Base-by-base conservation (phyloP, 768 basidiomycete genomes). In the Podaxis rugospora region DNA sequence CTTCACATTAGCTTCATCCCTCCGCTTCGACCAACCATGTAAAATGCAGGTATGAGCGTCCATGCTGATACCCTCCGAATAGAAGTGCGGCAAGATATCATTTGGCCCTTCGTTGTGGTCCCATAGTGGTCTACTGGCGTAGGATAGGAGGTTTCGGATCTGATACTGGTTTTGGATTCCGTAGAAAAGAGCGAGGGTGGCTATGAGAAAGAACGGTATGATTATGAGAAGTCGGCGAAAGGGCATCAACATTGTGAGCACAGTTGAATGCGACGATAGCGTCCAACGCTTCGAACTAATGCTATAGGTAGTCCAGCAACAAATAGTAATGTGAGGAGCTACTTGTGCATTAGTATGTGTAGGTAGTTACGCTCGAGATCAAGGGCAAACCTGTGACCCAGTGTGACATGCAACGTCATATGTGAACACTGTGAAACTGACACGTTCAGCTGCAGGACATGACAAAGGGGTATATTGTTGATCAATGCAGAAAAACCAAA, bases 51-150 rank as follows among this genome's bases (percentile, higher is more conserved):
- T 72, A 65, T 79, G 67, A 4, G 63, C 68, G 52, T 80, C 74
- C 68, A 82, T 72, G 27, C 63, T 64, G 69, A 83, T 66, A 13
- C 82, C 82, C 53, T 85, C 83, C 2, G 83, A 78, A 66, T 83
- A 78, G 71, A 80, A 86, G 66, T 88, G 85, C 3, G 79, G 70
- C 16, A 85, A 71, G n/a, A 82, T 62, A 10, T 76, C 65, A 13
- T 65, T 74, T 0, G 85, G 85, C 0, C 79, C 84, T 23, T 77
- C 75, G 27, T 76, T 78, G 5, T 67, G 69, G 66, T 87, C 86
- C 86, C 86, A 88, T 32, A 86, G 70, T 9, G 84, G 84, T 21
- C 84, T 74, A 2, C 84, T 83, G 4, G 82, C 80, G 66, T 83
- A 84, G 2, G 83, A 84, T 9, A 85, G 65, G 9, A 76, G 68